A percentile compares a stretch with the other conserved stretches of the same genome.
These are phyloP conservation scores for Malassezia arunalokei DNA, from an alignment of 1,284 basidiomycete genomes.

Conservation along the genomic window DNA sequence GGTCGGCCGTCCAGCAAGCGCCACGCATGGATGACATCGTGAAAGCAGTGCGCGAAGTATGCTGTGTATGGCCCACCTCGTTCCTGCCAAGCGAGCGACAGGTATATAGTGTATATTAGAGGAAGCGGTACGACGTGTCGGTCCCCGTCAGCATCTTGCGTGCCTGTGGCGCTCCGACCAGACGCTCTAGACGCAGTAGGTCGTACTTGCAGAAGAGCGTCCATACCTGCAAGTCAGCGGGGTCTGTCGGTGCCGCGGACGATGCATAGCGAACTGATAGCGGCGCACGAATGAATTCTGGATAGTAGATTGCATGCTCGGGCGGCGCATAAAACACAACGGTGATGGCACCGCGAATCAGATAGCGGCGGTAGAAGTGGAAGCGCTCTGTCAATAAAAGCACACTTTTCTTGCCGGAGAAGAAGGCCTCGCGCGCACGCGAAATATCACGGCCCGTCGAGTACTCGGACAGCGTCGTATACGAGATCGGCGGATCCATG, in stretches of 20 bases:
- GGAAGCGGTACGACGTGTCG: conserved; percentile 29
- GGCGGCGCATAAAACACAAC: conserved; percentile 85
- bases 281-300: conserved; percentile 71
- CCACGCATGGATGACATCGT: not conserved
- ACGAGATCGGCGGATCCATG: conserved; percentile 53
- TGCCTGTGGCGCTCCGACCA: conserved; percentile 50
- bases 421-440: conserved; percentile 81
- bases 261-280: conserved; percentile 53
- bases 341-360: conserved; percentile 66
- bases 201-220: conserved; percentile 80
- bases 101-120: not conserved
- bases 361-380: conserved; percentile 81
- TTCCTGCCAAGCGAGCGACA: not conserved
- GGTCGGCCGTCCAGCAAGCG: not conserved
- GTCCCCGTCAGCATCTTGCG: conserved; percentile 27
- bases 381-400: conserved; percentile 87
- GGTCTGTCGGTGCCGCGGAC: conserved; percentile 43
- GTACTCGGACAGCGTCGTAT: conserved; percentile 80
- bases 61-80: too few species aligned
- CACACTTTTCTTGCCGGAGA: conserved; percentile 72
- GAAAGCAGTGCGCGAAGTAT: not conserved
- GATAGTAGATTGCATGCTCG: conserved; percentile 77
- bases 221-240: conserved; percentile 54
- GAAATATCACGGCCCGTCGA: conserved; percentile 85
- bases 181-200: conserved; percentile 68